Evolutionary conservation across 257 asterid genomes (phyloP).

Genomic region (Solanum piurae): DNA sequence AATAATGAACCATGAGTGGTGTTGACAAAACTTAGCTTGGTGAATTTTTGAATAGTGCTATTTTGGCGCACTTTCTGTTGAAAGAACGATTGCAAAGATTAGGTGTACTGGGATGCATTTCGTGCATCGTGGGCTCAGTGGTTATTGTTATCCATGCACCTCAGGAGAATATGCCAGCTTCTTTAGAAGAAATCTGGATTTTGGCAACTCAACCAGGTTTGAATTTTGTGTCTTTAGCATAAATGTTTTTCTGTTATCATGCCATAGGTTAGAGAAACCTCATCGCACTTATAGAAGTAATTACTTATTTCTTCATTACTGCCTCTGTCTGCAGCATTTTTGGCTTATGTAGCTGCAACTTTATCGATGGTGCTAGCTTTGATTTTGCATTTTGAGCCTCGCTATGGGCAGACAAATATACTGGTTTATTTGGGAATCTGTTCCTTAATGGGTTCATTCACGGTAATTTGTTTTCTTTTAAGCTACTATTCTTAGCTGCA

Average conservation of each 20-base stretch:
- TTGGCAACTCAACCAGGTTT: slow-evolving; percentile 58
- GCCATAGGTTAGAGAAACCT: neutral
- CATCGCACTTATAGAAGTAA: neutral
- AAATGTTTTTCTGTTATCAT: neutral
- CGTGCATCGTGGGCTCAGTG: slow-evolving; percentile 59
- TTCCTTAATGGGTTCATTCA: slow-evolving; percentile 57
- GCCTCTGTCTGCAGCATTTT: slow-evolving; percentile 42
- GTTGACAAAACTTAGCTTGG: neutral
- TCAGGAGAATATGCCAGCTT: slow-evolving; percentile 42
- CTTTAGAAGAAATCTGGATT: slow-evolving; percentile 53
- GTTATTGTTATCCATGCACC: slow-evolving; percentile 68
- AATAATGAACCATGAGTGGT: neutral
- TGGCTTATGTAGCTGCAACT: slow-evolving; percentile 38
- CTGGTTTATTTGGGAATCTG: slow-evolving; percentile 60
- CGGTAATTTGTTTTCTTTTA: slow-evolving; percentile 26
- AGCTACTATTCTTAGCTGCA: neutral
- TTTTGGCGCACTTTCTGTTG: slow-evolving; percentile 47
- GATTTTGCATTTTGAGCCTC: slow-evolving; percentile 55
- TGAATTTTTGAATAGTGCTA: slow-evolving; percentile 28
- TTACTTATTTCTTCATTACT: slow-evolving; percentile 9
- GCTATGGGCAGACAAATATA: slow-evolving; percentile 52
- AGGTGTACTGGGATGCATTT: slow-evolving; percentile 51
- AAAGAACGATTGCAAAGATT: slow-evolving; percentile 43
- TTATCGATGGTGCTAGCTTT: slow-evolving; percentile 35
- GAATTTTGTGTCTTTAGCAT: neutral